These are phyloP conservation scores for Pichia rugopelliculosa DNA, from an alignment of 805 yeast genomes.

Conservation along the genomic window DNA sequence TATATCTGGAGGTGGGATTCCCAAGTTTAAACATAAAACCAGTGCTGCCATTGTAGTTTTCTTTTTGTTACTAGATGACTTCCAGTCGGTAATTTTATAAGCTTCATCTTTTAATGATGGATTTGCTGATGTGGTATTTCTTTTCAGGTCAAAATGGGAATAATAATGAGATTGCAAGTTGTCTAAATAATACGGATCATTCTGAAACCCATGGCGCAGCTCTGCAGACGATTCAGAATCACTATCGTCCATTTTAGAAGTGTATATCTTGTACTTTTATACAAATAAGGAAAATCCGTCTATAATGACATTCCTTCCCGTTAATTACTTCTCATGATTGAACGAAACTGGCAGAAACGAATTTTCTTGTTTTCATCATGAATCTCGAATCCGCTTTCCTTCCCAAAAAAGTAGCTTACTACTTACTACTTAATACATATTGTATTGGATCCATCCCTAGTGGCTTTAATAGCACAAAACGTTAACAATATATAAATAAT, in stretches of 20 bases:
- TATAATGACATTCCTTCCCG: neutral
- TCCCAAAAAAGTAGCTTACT: neutral
- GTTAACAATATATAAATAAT: too few relatives aligned
- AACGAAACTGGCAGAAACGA: neutral
- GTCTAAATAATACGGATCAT: constrained; percentile 25
- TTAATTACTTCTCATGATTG: neutral
- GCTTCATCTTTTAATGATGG: constrained; percentile 55
- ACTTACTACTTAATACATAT: neutral
- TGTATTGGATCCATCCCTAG: too few relatives aligned
- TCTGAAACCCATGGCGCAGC: constrained; percentile 28
- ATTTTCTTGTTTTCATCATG: neutral
- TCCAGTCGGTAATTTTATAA: constrained; percentile 84
- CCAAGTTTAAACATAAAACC: constrained; percentile 81
- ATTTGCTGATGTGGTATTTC: constrained; percentile 85
- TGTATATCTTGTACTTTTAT: neutral
- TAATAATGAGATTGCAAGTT: constrained; percentile 26
- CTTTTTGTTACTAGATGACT: constrained; percentile 80
- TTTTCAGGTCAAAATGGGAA: constrained; percentile 77
- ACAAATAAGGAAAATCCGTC: neutral
- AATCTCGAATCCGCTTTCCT: too few relatives aligned
- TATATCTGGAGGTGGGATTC: constrained; percentile 96
- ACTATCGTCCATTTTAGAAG: neutral
- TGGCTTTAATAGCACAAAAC: neutral
- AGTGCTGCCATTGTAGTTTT: constrained; percentile 91
- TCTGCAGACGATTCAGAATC: constrained; percentile 13